These are phyloP conservation scores for Cryphonectria nitschkei DNA, from an alignment of 2,329 filamentous ascomycete genomes.

Conservation along the genomic window DNA sequence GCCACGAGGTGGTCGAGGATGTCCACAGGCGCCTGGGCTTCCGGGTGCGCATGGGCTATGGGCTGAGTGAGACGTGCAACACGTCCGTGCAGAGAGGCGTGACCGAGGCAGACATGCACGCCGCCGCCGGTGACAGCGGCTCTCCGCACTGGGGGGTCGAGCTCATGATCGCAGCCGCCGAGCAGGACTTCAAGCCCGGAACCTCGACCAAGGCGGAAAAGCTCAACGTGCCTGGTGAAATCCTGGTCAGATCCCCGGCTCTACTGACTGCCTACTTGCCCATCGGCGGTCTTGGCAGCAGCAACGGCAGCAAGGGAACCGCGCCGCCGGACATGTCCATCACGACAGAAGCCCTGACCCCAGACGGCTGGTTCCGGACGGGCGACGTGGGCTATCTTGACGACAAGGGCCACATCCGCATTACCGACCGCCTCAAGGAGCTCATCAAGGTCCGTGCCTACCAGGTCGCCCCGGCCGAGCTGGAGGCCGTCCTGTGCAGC, in stretches of 20 bases:
- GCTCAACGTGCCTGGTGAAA: conserved; percentile 62
- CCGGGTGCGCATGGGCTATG: conserved; percentile 64
- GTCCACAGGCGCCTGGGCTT: conserved; percentile 64
- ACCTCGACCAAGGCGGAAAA: conserved; percentile 41
- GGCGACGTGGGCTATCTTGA: conserved; percentile 70
- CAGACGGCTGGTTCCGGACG: conserved; percentile 71
- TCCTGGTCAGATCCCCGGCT: conserved; percentile 66
- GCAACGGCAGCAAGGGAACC: not conserved
- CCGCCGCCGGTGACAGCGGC: conserved; percentile 63
- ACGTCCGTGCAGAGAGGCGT: conserved; percentile 63
- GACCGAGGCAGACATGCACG: conserved; percentile 47
- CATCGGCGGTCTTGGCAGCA: conserved; percentile 46
- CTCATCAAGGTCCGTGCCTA: conserved; percentile 50
- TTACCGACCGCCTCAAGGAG: conserved; percentile 75
- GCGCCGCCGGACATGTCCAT: conserved; percentile 41
- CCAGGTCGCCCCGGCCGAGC: conserved; percentile 48
- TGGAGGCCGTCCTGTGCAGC: conserved; percentile 43
- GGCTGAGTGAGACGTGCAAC: conserved; percentile 75
- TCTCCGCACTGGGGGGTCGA: conserved; percentile 69
- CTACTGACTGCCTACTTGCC: conserved; percentile 72
- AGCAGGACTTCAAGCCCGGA: conserved; percentile 37
- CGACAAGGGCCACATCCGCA: conserved; percentile 59
- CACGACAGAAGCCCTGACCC: conserved; percentile 43
- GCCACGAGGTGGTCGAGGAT: conserved; percentile 57
- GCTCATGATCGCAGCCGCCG: conserved; percentile 63